A percentile compares a stretch with the other conserved stretches of the same genome.
These are phyloP conservation scores for Lentithecium fluviatile DNA, from an alignment of 495 filamentous ascomycete genomes.

Conservation along the genomic window DNA sequence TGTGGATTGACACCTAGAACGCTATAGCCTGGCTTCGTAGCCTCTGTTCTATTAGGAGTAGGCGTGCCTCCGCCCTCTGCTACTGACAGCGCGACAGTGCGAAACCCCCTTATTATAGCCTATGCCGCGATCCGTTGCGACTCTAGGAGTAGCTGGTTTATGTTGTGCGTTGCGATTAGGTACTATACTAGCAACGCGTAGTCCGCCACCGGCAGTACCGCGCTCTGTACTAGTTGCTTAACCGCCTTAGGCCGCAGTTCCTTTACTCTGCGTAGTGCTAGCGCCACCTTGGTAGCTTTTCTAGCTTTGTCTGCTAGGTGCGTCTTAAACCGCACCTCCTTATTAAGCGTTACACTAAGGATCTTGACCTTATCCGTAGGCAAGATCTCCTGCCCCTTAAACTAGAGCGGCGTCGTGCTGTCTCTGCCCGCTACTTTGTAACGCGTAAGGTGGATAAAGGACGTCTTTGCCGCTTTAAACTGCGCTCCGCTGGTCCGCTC, in stretches of 20 bases:
- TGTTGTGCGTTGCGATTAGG: too few relatives aligned
- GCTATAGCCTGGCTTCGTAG: too few relatives aligned
- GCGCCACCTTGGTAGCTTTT: conserved; percentile 19
- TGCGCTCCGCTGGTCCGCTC: conserved; percentile 25
- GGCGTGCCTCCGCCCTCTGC: too few relatives aligned
- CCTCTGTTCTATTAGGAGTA: too few relatives aligned
- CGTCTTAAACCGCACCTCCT: conserved; percentile 30
- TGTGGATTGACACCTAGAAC: too few relatives aligned
- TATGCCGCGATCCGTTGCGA: too few relatives aligned
- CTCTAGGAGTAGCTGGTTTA: too few relatives aligned
- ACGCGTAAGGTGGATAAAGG: conserved; percentile 34
- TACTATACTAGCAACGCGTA: conserved; percentile 19
- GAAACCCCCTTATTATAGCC: too few relatives aligned
- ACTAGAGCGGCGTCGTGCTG: conserved; percentile 2
- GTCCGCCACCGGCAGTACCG: conserved; percentile 21
- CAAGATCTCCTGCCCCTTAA: conserved; percentile 25
- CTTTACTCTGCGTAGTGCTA: conserved; percentile 12
- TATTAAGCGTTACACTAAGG: conserved; percentile 29
- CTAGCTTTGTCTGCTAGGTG: conserved; percentile 19
- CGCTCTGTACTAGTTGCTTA: conserved; percentile 20
- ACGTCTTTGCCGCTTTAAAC: conserved; percentile 21
- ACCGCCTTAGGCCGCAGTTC: conserved; percentile 17
- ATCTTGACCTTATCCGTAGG: conserved; percentile 29
- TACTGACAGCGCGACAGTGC: too few relatives aligned
- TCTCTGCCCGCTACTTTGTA: conserved; percentile 9